Evolutionary conservation across 257 asterid species (phyloP), one percentile per base, ranked within the genome.

Genomic region (Anisodus acutangulus): DNA sequence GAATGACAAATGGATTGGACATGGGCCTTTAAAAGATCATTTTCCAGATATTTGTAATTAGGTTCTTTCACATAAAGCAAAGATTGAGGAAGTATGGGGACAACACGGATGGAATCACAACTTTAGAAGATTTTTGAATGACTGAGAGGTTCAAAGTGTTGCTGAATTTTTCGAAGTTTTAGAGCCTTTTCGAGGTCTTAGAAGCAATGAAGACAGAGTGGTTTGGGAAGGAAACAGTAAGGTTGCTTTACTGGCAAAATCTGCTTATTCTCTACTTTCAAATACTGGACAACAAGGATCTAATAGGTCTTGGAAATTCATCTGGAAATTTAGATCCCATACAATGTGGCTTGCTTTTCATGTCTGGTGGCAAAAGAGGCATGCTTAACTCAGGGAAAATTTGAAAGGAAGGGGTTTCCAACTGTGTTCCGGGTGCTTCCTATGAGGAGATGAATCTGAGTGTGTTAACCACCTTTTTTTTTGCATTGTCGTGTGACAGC

Each of bases 51-150:
- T 26, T 64, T 31, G 71, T 64, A 64, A 64, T 64, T 64, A 11
- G 43, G 43, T 26, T 64, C 71, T 64, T 64, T 64, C 71, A 26
- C 71, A 43, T 26, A 64, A 64, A 31, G 71, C 37, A 64, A 60
- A 64, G 45, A 64, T 64, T 31, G 71, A 64, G 71, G 59, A 47
- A 47, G 51, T 47, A 47, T 47, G 51, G 51, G 8, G 51, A 47
- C 51, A 47, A 47, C 51, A 6, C 51, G 51, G 51, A 47, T 47
- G 51, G 51, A 54, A 12, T 54, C 59, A 11, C 59, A 54, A 12
- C 17, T 54, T 54, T 11, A 54, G 17, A 54, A 54, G 59, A 54
- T 54, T 54, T 54, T 54, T 54, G 59, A 12, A 54, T 54, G 59
- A 3, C 17, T 11, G 17, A 54, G 17, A 54, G 59, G 59, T 53